These are phyloP conservation scores for Mycena vulgaris DNA, from an alignment of 768 basidiomycete species.

Conservation along the genomic window DNA sequence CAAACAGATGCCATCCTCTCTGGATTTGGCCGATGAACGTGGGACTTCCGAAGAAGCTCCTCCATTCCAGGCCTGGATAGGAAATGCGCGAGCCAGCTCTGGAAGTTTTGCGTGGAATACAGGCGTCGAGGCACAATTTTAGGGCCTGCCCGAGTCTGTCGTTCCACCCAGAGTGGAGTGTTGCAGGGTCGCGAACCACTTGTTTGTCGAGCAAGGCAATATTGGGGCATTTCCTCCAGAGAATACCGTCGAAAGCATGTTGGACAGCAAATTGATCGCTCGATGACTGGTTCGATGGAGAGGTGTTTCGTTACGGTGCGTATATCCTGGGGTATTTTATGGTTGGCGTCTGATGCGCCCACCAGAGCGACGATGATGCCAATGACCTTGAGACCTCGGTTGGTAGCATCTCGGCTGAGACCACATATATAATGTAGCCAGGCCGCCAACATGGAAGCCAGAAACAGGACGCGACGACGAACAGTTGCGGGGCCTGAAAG, in stretches of 20 bases:
- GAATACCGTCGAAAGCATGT: slow-evolving; percentile 26
- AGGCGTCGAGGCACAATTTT: slow-evolving; percentile 26
- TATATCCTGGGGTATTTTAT: slow-evolving; percentile 19
- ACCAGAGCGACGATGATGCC: slow-evolving; percentile 5
- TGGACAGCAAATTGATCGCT: slow-evolving; percentile 26
- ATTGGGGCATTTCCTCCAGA: slow-evolving; percentile 11
- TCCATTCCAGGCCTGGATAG: slow-evolving; percentile 32
- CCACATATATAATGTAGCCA: slow-evolving; percentile 34
- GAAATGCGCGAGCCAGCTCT: slow-evolving; percentile 28
- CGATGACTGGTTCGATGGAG: slow-evolving; percentile 23
- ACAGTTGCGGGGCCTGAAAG: slow-evolving; percentile 13
- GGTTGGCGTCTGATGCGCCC: background rate
- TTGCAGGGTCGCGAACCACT: background rate
- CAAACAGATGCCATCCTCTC: slow-evolving; percentile 25
- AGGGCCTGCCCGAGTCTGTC: slow-evolving; percentile 22
- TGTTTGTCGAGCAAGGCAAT: slow-evolving; percentile 21
- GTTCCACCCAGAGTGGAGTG: slow-evolving; percentile 26
- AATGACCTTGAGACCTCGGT: slow-evolving; percentile 20
- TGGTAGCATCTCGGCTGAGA: slow-evolving; percentile 20
- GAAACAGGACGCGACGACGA: slow-evolving; percentile 3
- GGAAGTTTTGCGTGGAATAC: slow-evolving; percentile 18
- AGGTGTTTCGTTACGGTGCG: slow-evolving; percentile 22
- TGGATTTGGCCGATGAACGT: slow-evolving; percentile 17
- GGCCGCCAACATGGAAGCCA: slow-evolving; percentile 8
- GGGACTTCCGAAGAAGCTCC: slow-evolving; percentile 24